A percentile compares a stretch with the other conserved stretches of the same genome.
phyloP scores from a whole-genome alignment of 441 rosid species.

The Aleurites moluccanus region DNA sequence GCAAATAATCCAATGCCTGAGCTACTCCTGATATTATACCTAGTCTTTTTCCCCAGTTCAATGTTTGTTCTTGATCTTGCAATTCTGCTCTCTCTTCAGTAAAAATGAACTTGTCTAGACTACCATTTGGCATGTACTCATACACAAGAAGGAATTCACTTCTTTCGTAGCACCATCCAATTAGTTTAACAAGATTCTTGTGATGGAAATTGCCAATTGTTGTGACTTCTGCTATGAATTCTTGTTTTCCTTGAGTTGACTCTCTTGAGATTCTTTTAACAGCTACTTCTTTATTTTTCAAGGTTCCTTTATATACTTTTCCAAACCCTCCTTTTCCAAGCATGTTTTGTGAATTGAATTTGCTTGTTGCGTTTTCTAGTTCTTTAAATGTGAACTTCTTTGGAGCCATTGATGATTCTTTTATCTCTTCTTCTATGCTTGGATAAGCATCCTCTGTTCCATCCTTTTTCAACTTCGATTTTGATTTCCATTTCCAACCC shows the following conservation, averaged over 20 bases:
- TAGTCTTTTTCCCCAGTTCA: constrained; percentile 55
- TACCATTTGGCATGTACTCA: constrained; percentile 63
- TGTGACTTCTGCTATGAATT: constrained; percentile 72
- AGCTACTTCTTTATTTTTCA: constrained; percentile 52
- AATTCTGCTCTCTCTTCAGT: constrained; percentile 14
- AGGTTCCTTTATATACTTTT: constrained; percentile 62
- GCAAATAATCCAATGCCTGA: constrained; percentile 70
- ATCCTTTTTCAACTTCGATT: not conserved
- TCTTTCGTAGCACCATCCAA: constrained; percentile 74
- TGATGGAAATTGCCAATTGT: constrained; percentile 70
- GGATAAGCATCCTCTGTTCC: constrained; percentile 30
- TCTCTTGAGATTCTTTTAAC: constrained; percentile 60
- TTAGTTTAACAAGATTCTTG: constrained; percentile 57
- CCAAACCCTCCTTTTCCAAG: constrained; percentile 81
- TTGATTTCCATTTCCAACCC: constrained; percentile 25
- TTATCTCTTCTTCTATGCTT: constrained; percentile 51
- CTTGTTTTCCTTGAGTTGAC: constrained; percentile 72
- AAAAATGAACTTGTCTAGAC: constrained; percentile 60
- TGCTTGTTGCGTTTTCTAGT: constrained; percentile 54
- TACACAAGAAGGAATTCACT: constrained; percentile 58
- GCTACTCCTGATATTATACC: constrained; percentile 48
- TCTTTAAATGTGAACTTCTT: constrained; percentile 50
- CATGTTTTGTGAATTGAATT: constrained; percentile 48
- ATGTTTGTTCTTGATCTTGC: constrained; percentile 12
- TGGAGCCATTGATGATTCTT: constrained; percentile 44